Percentiles rank a stretch among this genome's conserved stretches.
Conservation (phyloP, 305 asterid species). For the Fraxinus nigra region DNA sequence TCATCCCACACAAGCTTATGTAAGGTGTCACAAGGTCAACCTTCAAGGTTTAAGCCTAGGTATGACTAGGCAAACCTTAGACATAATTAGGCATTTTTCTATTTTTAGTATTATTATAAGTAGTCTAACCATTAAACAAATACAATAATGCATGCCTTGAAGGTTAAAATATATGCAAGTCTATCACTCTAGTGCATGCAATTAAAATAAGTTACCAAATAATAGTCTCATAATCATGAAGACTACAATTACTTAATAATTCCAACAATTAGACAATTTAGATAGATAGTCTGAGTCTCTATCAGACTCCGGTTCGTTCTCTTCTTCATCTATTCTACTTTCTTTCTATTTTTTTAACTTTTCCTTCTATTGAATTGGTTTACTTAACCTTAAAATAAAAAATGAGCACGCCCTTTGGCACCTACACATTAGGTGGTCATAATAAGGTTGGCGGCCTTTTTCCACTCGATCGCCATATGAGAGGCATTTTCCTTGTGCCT, state of each 20-base stretch:
- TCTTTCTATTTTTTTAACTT: background rate
- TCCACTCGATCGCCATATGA: background rate
- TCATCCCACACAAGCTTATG: background rate
- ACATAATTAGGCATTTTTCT: background rate
- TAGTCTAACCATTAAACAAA: background rate
- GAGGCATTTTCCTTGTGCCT: background rate
- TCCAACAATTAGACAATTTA: background rate
- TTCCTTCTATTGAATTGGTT: background rate
- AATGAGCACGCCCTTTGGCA: background rate
- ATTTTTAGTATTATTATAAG: background rate
- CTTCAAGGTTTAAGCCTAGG: background rate
- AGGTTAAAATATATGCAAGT: background rate
- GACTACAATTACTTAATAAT: background rate
- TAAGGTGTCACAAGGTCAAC: background rate
- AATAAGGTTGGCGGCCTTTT: background rate
- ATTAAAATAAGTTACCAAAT: background rate
- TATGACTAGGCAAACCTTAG: background rate
- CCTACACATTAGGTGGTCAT: background rate
- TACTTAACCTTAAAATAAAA: background rate
- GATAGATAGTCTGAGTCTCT: background rate
- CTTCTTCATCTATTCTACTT: background rate
- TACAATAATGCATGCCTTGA: background rate
- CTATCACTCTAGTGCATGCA: background rate
- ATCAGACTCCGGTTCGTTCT: background rate
- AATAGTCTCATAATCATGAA: background rate